A percentile compares a stretch with the other conserved stretches of the same genome.
These are phyloP conservation scores for Solanum sejunctum DNA, from an alignment of 257 asterid species.

Conservation along the genomic window DNA sequence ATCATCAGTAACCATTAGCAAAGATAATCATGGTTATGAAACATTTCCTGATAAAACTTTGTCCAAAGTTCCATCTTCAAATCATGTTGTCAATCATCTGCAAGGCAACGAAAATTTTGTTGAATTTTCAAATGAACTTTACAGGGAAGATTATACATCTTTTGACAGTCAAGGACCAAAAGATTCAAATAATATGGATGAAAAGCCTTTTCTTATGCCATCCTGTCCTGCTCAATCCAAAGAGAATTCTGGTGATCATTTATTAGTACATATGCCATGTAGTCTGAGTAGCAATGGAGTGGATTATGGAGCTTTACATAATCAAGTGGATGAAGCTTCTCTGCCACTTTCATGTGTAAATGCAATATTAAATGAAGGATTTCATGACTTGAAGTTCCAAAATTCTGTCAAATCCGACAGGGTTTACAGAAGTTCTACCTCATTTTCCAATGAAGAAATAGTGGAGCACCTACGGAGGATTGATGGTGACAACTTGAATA, in stretches of 20 bases:
- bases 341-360: conserved; percentile 51
- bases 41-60: not conserved
- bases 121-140: conserved; percentile 27
- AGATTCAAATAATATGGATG: conserved; percentile 26
- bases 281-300: conserved; percentile 30
- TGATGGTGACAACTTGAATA: conserved; percentile 36
- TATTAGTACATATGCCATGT: conserved; percentile 28
- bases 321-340: conserved; percentile 46
- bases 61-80: conserved; percentile 1
- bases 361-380: conserved; percentile 44
- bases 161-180: conserved; percentile 24
- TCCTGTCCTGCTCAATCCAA: conserved; percentile 24
- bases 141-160: conserved; percentile 25
- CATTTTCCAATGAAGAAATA: conserved; percentile 93
- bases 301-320: conserved; percentile 37
- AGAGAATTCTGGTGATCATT: conserved; percentile 33
- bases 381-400: conserved; percentile 71
- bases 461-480: conserved; percentile 89
- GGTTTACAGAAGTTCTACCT: conserved; percentile 65
- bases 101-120: conserved; percentile 9
- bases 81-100: not conserved
- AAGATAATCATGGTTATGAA: not conserved
- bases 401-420: conserved; percentile 72
- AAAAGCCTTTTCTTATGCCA: conserved; percentile 21
- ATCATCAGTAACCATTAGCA: conserved; percentile 2